Conservation (phyloP, 2,329 filamentous ascomycete genomes). For the Aaosphaeria arxii region DNA sequence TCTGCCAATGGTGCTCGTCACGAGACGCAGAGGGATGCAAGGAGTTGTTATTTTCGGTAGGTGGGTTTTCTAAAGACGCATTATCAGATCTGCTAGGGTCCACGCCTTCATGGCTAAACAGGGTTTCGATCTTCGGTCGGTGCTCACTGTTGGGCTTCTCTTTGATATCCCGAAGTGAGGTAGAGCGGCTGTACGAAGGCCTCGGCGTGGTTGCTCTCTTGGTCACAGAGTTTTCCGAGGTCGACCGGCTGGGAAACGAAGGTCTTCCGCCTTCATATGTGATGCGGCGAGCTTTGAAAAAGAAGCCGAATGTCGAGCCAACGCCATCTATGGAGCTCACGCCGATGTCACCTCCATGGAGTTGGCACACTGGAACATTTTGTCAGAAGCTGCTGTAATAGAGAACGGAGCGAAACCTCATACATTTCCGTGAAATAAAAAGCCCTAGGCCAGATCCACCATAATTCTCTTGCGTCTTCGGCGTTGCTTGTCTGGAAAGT, state of each 20-base stretch:
- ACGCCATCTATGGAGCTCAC: conserved; percentile 33
- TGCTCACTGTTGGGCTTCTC: background rate
- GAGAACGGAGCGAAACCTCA: background rate
- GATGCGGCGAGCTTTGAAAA: conserved; percentile 32
- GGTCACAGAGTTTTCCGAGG: conserved; percentile 14
- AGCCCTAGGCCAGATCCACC: conserved; percentile 40
- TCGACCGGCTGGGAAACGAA: conserved; percentile 17
- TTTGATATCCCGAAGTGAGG: conserved; percentile 26
- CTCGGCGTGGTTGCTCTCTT: conserved; percentile 12
- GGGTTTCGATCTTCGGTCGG: conserved; percentile 6
- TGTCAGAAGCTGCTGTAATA: background rate
- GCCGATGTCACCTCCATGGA: conserved; percentile 38
- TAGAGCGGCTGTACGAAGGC: conserved; percentile 24
- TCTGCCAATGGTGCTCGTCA: conserved; percentile 8
- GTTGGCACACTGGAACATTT: conserved; percentile 23
- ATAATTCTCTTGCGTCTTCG: conserved; percentile 41
- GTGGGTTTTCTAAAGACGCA: conserved; percentile 26
- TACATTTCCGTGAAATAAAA: conserved; percentile 38
- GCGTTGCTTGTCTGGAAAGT: conserved; percentile 31
- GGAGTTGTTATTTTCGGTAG: conserved; percentile 26
- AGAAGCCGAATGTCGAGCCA: conserved; percentile 37
- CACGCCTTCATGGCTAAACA: conserved; percentile 17
- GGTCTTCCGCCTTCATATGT: conserved; percentile 21
- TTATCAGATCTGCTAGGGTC: conserved; percentile 11
- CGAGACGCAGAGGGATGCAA: conserved; percentile 18